These are phyloP conservation scores for Cystoisospora suis DNA, from an alignment of 169 alveolate genomes.

Conservation along the genomic window DNA sequence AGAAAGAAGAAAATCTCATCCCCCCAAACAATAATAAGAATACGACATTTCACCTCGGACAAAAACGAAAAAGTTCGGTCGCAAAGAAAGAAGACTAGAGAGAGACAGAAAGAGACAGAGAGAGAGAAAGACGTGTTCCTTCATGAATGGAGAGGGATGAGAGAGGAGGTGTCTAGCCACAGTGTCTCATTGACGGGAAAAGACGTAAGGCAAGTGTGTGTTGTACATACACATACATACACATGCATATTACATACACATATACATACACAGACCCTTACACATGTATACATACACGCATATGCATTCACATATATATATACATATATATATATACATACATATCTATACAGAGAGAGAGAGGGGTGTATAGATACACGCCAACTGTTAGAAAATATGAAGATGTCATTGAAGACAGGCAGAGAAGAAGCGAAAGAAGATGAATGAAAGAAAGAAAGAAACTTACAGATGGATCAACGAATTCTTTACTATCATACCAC, in stretches of 20 bases:
- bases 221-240: too few relatives aligned
- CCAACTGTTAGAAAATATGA: neutral
- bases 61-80: too few relatives aligned
- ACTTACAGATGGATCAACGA: slow-evolving; percentile 52
- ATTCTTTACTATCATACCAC: slow-evolving; percentile 54
- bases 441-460: neutral
- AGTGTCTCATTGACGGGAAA: neutral
- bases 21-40: too few relatives aligned
- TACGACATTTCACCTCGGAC: too few relatives aligned
- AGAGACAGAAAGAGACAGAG: neutral
- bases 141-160: neutral
- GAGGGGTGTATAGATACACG: neutral
- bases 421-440: neutral
- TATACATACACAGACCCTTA: neutral
- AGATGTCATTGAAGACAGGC: neutral
- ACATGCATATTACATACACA: too few relatives aligned
- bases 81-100: neutral
- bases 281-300: neutral
- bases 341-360: neutral
- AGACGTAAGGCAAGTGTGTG: neutral
- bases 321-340: neutral
- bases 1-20: too few relatives aligned
- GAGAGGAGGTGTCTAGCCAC: neutral
- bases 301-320: neutral
- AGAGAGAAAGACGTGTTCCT: neutral